Conservation (phyloP, 495 filamentous ascomycete species). For the Penicillium pancosmium region DNA sequence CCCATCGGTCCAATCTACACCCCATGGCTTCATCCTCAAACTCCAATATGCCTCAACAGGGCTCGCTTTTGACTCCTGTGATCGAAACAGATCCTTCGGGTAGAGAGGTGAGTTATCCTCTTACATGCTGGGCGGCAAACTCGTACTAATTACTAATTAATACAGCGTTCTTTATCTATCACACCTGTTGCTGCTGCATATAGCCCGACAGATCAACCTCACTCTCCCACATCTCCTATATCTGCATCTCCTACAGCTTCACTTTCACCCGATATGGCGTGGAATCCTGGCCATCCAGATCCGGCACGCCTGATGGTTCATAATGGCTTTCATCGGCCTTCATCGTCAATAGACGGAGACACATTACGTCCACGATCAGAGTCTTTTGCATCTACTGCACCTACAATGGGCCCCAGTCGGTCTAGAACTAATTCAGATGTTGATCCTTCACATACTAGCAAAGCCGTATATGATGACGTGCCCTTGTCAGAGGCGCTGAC, state of each 20-base stretch:
- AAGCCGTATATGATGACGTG: slow-evolving; percentile 46
- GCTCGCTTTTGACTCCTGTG: slow-evolving; percentile 22
- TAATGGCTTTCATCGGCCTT: slow-evolving; percentile 35
- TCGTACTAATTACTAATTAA: slow-evolving; percentile 7
- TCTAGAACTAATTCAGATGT: slow-evolving; percentile 49
- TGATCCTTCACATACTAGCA: slow-evolving; percentile 28
- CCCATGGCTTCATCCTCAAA: slow-evolving; percentile 29
- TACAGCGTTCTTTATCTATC: slow-evolving; percentile 27
- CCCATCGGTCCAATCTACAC: slow-evolving; percentile 5
- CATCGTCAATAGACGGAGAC: slow-evolving; percentile 52
- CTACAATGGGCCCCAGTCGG: slow-evolving; percentile 33
- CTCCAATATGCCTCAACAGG: slow-evolving; percentile 14
- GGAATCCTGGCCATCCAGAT: slow-evolving; percentile 28
- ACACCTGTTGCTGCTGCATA: slow-evolving; percentile 20
- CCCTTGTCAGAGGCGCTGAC: slow-evolving; percentile 58
- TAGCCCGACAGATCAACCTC: slow-evolving; percentile 30
- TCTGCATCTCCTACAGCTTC: slow-evolving; percentile 23
- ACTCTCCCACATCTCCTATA: slow-evolving; percentile 23
- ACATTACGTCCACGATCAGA: slow-evolving; percentile 51
- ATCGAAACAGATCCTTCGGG: slow-evolving; percentile 22
- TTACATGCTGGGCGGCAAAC: slow-evolving; percentile 5
- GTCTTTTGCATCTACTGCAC: slow-evolving; percentile 49
- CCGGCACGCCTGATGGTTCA: slow-evolving; percentile 35
- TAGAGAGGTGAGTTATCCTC: slow-evolving; percentile 27
- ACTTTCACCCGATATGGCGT: slow-evolving; percentile 34